Evolutionary conservation across 2,329 filamentous ascomycete species (phyloP).

Genomic region (Cryphonectria naterciae): DNA sequence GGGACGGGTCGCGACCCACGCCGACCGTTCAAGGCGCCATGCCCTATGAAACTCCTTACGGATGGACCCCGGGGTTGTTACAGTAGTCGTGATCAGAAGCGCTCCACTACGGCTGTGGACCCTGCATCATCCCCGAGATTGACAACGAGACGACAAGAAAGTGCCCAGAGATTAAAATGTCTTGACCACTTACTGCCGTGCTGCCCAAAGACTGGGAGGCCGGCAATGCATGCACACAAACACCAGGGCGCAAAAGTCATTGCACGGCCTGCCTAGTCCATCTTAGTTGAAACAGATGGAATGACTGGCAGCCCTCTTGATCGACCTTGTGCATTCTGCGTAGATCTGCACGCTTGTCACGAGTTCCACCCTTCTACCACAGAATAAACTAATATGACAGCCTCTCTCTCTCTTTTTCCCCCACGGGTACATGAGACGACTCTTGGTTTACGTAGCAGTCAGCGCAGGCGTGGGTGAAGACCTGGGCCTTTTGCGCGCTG

Average conservation of each 20-base stretch:
- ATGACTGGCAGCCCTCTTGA: background rate
- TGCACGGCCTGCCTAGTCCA: conserved; percentile 2
- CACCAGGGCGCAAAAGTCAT: background rate
- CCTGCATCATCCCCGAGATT: background rate
- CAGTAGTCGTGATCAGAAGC: background rate
- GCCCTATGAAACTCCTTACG: background rate
- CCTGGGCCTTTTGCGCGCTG: background rate
- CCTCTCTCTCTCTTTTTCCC: background rate
- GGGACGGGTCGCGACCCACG: background rate
- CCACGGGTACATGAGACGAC: background rate
- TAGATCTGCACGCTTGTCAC: background rate
- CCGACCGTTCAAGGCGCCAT: background rate
- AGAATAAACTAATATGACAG: background rate
- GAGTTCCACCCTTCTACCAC: too few species aligned
- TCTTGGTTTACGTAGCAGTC: background rate
- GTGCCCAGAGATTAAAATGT: background rate
- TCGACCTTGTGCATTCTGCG: background rate
- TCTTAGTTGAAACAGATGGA: background rate
- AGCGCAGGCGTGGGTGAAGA: background rate
- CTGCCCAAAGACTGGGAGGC: background rate
- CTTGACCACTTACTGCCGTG: background rate
- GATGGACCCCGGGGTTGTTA: background rate
- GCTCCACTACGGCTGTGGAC: conserved; percentile 2
- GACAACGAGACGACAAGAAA: background rate
- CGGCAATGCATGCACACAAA: background rate